phyloP scores from a whole-genome alignment of 2,329 filamentous ascomycete species.

The Colletotrichum sp. region DNA sequence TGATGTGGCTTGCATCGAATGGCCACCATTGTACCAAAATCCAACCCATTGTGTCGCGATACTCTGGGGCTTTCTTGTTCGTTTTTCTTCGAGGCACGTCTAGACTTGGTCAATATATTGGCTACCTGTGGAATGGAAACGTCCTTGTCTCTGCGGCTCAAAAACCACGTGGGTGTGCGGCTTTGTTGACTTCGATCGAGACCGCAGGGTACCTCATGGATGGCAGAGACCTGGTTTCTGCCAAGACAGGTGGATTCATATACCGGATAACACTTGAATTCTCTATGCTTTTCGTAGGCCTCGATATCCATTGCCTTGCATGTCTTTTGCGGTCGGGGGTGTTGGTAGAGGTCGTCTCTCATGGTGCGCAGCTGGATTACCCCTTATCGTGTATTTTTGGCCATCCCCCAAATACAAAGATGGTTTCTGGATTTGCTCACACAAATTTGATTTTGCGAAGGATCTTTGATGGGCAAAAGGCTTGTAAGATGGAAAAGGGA shows the following conservation, averaged over 20 bases:
- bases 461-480: neutral
- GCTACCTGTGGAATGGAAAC: neutral
- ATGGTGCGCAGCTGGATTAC: neutral
- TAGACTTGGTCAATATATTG: neutral
- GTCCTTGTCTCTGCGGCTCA: neutral
- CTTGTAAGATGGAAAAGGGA: neutral
- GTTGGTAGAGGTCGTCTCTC: neutral
- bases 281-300: neutral
- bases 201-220: neutral
- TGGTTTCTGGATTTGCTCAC: neutral
- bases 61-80: no score
- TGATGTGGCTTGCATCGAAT: neutral
- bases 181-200: neutral
- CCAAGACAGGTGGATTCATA: neutral
- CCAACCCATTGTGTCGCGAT: neutral
- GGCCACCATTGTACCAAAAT: neutral
- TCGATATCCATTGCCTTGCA: neutral
- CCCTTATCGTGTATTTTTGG: neutral
- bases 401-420: neutral
- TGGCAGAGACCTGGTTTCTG: neutral
- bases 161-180: neutral
- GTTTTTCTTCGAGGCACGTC: neutral
- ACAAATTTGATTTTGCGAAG: neutral
- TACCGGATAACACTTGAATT: accelerated
- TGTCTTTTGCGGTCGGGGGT: neutral